Conservation (phyloP, 1,139 yeast genomes). For the Saccharomyces hybrid region DNA sequence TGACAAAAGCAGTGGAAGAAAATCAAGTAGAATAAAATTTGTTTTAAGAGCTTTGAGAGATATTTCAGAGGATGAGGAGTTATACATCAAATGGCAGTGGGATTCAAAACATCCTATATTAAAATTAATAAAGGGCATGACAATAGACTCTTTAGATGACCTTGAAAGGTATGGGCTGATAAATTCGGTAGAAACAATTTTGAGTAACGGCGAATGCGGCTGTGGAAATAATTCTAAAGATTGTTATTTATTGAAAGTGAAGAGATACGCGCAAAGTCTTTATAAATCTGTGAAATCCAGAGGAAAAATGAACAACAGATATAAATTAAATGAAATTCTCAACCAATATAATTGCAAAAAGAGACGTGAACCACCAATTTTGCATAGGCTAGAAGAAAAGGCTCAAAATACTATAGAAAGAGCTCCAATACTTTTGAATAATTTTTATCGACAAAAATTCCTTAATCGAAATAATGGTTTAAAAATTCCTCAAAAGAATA, state of each 20-base stretch:
- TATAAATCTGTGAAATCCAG: conserved; percentile 28
- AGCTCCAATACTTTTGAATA: conserved; percentile 11
- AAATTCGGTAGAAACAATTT: conserved; percentile 52
- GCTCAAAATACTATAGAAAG: conserved; percentile 13
- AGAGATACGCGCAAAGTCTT: conserved; percentile 35
- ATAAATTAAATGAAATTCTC: conserved; percentile 28
- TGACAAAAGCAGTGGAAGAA: not conserved
- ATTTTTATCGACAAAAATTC: conserved; percentile 6
- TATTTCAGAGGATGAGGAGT: conserved; percentile 55
- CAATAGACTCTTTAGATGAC: conserved; percentile 37
- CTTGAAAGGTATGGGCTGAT: conserved; percentile 50
- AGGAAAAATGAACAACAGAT: conserved; percentile 29
- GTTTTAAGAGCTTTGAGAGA: conserved; percentile 41
- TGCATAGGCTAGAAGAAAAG: conserved; percentile 26
- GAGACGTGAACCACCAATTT: conserved; percentile 31
- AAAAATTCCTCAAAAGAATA: conserved; percentile 1
- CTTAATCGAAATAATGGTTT: conserved; percentile 5
- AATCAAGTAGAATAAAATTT: conserved; percentile 1
- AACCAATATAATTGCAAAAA: conserved; percentile 26
- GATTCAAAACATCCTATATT: conserved; percentile 70
- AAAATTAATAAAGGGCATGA: conserved; percentile 38
- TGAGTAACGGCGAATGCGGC: conserved; percentile 68
- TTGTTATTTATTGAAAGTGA: conserved; percentile 57
- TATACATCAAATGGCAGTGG: conserved; percentile 86
- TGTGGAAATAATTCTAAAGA: conserved; percentile 41